Percentiles rank a stretch among this genome's conserved stretches.
phyloP scores from a whole-genome alignment of 179 eudicot species.

The Pouteria campechiana region DNA sequence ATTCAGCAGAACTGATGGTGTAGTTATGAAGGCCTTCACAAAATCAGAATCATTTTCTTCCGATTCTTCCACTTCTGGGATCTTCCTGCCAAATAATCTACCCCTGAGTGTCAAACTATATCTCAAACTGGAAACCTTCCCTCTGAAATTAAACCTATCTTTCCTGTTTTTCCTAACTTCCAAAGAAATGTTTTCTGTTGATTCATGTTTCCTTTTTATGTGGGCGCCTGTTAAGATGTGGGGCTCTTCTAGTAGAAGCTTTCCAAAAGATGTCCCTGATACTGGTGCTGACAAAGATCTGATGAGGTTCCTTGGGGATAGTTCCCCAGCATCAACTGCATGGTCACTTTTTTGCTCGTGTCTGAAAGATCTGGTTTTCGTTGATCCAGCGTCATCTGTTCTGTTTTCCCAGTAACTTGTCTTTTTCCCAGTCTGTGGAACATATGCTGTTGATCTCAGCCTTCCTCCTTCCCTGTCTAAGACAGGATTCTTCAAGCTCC shows the following conservation, averaged over 20 bases:
- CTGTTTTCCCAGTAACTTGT: conserved; percentile 18
- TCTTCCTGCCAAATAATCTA: conserved; percentile 56
- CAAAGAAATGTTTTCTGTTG: conserved; percentile 18
- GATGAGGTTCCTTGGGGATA: conserved; percentile 61
- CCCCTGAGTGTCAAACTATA: conserved; percentile 59
- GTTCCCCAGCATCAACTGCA: conserved; percentile 19
- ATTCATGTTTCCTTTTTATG: conserved; percentile 82
- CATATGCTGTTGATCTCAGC: conserved; percentile 33
- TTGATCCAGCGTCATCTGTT: conserved; percentile 25
- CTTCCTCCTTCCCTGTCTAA: conserved; percentile 25
- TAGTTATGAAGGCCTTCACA: conserved; percentile 31
- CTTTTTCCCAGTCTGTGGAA: conserved; percentile 19
- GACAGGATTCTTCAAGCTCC: conserved; percentile 23
- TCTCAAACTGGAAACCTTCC: conserved; percentile 61
- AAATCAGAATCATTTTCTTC: conserved; percentile 25
- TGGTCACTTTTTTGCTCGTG: conserved; percentile 20
- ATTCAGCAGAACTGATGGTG: conserved; percentile 42
- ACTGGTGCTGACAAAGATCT: conserved; percentile 92
- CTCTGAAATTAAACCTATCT: conserved; percentile 60
- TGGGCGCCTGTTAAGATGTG: conserved; percentile 67
- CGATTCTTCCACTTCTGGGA: conserved; percentile 38
- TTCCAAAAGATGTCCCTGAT: conserved; percentile 79
- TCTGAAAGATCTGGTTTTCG: conserved; percentile 42
- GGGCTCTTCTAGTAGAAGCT: conserved; percentile 87
- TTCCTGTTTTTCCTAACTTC: conserved; percentile 42